Evolutionary conservation across 768 basidiomycete genomes (phyloP).

Genomic region (Tylopilus cervinicoccineus): DNA sequence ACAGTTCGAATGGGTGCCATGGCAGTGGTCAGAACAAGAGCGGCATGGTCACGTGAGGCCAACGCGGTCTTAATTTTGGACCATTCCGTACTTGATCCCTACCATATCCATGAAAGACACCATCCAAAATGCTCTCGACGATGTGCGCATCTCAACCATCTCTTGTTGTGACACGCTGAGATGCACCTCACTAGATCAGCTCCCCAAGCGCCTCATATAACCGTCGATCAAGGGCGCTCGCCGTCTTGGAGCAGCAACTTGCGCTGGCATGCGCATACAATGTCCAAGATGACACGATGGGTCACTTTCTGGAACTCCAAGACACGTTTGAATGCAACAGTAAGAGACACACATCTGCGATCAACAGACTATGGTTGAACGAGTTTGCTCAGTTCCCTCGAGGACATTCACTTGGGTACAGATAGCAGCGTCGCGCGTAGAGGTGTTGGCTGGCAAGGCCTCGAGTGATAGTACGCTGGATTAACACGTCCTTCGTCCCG

Average conservation of each 20-base stretch:
- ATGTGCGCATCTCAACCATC: constrained; percentile 41
- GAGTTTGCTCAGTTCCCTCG: constrained; percentile 52
- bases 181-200: constrained; percentile 45
- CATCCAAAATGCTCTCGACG: constrained; percentile 63
- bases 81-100: background rate
- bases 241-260: constrained; percentile 50
- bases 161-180: constrained; percentile 9
- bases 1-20: constrained; percentile 64
- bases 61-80: constrained; percentile 18
- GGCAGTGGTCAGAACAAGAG: constrained; percentile 11
- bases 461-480: constrained; percentile 38
- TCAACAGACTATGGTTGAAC: constrained; percentile 6
- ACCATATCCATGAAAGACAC: constrained; percentile 37
- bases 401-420: constrained; percentile 64
- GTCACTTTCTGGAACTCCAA: constrained; percentile 62
- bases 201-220: constrained; percentile 57
- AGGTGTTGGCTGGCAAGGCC: constrained; percentile 44
- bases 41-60: constrained; percentile 31
- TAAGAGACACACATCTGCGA: constrained; percentile 32
- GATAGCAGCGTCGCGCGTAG: constrained; percentile 46
- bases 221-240: constrained; percentile 51
- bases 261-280: constrained; percentile 45
- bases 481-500: background rate
- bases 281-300: constrained; percentile 43
- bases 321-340: constrained; percentile 82